Percentiles rank a stretch among this genome's conserved stretches.
phyloP scores from a whole-genome alignment of 2,329 filamentous ascomycete genomes.

The Fusarium cyanostomum region DNA sequence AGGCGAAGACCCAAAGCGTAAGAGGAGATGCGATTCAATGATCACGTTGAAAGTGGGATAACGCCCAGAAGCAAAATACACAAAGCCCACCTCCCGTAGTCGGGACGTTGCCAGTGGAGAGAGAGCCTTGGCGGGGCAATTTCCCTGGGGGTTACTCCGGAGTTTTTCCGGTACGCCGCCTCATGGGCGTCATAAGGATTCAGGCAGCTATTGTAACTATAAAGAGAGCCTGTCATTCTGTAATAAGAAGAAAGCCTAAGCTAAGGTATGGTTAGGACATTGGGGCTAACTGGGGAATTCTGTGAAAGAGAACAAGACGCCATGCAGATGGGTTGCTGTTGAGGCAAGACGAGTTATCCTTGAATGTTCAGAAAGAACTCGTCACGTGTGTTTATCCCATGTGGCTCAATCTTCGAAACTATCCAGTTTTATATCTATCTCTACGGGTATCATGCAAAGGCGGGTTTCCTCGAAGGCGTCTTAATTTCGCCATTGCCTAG shows the following conservation, averaged over 20 bases:
- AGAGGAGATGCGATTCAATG: slow-evolving; percentile 26
- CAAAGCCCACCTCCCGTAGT: slow-evolving; percentile 37
- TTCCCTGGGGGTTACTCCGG: slow-evolving; percentile 24
- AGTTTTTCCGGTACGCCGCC: slow-evolving; percentile 47
- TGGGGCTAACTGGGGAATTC: too few species aligned
- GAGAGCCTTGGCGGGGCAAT: slow-evolving; percentile 48
- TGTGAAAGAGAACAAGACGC: too few species aligned
- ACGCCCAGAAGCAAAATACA: slow-evolving; percentile 42
- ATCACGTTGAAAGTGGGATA: slow-evolving; percentile 39
- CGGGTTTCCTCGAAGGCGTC: slow-evolving; percentile 41
- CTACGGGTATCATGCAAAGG: slow-evolving; percentile 51
- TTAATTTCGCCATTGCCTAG: slow-evolving; percentile 73
- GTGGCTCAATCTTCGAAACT: not conserved
- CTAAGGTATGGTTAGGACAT: too few species aligned
- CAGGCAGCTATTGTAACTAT: not conserved
- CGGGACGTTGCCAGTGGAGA: slow-evolving; percentile 37
- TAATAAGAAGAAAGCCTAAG: too few species aligned
- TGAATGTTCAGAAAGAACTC: too few species aligned
- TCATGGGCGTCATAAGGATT: slow-evolving; percentile 1
- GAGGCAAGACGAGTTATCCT: too few species aligned
- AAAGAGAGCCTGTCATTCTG: too few species aligned
- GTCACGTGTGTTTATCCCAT: too few species aligned
- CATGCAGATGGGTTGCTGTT: too few species aligned
- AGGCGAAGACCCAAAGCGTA: slow-evolving; percentile 19
- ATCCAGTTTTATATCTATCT: slow-evolving; percentile 11